Percentiles rank a stretch among this genome's conserved stretches.
phyloP scores from a whole-genome alignment of 371 early-diverging fungal genomes.

The Capillidium rhysosporum region DNA sequence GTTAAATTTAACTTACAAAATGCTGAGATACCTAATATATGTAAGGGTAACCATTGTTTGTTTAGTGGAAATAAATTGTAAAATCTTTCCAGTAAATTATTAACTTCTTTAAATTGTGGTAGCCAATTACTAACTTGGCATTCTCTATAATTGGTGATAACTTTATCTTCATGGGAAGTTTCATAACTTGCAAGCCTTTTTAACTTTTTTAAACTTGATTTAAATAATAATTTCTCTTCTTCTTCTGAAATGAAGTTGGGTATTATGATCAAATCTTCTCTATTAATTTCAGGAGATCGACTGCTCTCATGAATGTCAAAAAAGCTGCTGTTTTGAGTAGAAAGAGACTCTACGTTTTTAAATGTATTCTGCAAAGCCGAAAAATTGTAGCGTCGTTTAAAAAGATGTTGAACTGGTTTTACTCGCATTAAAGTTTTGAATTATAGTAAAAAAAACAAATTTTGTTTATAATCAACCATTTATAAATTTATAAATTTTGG shows the following conservation, averaged over 20 bases:
- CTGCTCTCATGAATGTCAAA: too few species aligned
- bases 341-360: too few species aligned
- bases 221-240: neutral
- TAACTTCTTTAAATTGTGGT: neutral
- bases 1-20: neutral
- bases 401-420: too few species aligned
- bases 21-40: neutral
- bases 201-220: neutral
- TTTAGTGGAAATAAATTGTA: neutral
- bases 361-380: too few species aligned
- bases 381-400: too few species aligned
- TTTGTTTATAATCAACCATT: too few species aligned
- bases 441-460: too few species aligned
- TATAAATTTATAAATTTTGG: too few species aligned
- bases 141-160: neutral
- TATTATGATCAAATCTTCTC: neutral
- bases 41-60: neutral
- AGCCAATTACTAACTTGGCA: neutral
- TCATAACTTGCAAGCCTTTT: neutral
- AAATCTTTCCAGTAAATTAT: neutral
- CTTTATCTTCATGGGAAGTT: neutral
- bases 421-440: too few species aligned
- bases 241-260: neutral
- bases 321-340: too few species aligned
- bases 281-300: too few species aligned